These are phyloP conservation scores for Salinomyces thailandicus DNA, from an alignment of 2,329 filamentous ascomycete species.

Conservation along the genomic window DNA sequence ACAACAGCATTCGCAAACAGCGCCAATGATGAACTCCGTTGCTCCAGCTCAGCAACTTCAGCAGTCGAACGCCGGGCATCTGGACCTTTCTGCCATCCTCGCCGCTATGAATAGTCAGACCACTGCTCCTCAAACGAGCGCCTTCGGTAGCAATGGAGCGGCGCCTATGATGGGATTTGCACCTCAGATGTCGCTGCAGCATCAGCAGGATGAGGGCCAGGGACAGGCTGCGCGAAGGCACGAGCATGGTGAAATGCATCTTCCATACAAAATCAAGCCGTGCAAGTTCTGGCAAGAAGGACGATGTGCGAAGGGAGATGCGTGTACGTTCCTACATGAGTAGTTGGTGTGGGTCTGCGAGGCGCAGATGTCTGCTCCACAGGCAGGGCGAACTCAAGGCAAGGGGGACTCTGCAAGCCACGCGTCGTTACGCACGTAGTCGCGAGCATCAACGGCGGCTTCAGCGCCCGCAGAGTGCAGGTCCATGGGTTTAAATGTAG, in stretches of 20 bases:
- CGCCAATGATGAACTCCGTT: constrained; percentile 4
- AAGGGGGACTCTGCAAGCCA: too few species aligned
- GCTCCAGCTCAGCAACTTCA: constrained; percentile 3
- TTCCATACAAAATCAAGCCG: constrained; percentile 25
- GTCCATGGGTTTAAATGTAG: too few species aligned
- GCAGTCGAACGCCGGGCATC: constrained; percentile 7
- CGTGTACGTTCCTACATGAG: constrained; percentile 25
- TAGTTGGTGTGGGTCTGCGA: too few species aligned
- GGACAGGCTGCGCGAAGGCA: constrained; percentile 10
- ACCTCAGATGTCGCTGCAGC: constrained; percentile 13
- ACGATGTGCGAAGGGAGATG: constrained; percentile 39
- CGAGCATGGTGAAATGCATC: constrained; percentile 13
- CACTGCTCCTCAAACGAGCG: constrained; percentile 1
- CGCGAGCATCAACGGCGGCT: too few species aligned
- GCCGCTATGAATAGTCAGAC: constrained; percentile 13
- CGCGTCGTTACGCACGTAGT: too few species aligned
- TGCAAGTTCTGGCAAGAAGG: constrained; percentile 46
- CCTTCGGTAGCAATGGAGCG: constrained; percentile 3
- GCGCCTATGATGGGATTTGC: constrained; percentile 7
- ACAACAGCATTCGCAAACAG: constrained; percentile 9
- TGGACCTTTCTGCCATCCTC: constrained; percentile 22
- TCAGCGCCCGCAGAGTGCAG: too few species aligned
- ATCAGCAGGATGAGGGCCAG: constrained; percentile 16
- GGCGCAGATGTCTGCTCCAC: too few species aligned
- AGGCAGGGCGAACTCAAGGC: too few species aligned